phyloP scores from a whole-genome alignment of 2,329 filamentous ascomycete species.

The Fusarium incarnatum region DNA sequence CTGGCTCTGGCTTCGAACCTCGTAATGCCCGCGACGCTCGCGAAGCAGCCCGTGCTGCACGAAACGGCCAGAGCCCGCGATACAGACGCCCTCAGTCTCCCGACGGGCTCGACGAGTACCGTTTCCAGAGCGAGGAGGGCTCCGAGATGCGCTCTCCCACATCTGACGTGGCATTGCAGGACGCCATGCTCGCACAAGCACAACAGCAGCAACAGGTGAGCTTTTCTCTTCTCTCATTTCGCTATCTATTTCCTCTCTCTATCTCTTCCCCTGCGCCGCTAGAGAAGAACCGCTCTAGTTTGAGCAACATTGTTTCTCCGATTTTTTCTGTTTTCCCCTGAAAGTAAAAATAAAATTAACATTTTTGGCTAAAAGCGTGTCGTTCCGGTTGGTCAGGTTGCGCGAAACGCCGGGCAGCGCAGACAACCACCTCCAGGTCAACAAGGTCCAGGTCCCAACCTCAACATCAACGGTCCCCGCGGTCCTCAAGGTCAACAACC shows the following conservation, averaged over 20 bases:
- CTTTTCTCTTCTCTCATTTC: not conserved
- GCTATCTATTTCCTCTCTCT: not conserved
- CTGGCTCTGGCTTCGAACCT: constrained; percentile 36
- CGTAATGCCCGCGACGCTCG: constrained; percentile 45
- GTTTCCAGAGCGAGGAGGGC: constrained; percentile 37
- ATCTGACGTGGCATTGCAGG: constrained; percentile 47
- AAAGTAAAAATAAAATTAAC: constrained; percentile 21
- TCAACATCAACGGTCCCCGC: constrained; percentile 23
- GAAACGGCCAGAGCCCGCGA: constrained; percentile 41
- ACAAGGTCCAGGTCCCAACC: constrained; percentile 20
- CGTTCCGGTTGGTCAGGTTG: constrained; percentile 42
- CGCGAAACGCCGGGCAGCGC: constrained; percentile 39
- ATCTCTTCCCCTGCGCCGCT: not conserved
- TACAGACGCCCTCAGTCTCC: constrained; percentile 45
- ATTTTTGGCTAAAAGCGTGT: constrained; percentile 38
- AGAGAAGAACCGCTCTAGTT: not conserved
- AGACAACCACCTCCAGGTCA: constrained; percentile 32
- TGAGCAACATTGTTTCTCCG: constrained; percentile 32
- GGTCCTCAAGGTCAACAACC: constrained; percentile 20
- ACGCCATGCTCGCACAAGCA: constrained; percentile 47
- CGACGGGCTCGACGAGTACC: constrained; percentile 42
- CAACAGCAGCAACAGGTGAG: constrained; percentile 45
- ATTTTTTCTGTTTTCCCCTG: not conserved
- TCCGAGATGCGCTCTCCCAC: constrained; percentile 43
- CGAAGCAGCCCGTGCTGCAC: constrained; percentile 40